A percentile compares a stretch with the other conserved stretches of the same genome.
Evolutionary conservation across 2,329 filamentous ascomycete genomes (phyloP).

Genomic region (Nigrospora oryzae): DNA sequence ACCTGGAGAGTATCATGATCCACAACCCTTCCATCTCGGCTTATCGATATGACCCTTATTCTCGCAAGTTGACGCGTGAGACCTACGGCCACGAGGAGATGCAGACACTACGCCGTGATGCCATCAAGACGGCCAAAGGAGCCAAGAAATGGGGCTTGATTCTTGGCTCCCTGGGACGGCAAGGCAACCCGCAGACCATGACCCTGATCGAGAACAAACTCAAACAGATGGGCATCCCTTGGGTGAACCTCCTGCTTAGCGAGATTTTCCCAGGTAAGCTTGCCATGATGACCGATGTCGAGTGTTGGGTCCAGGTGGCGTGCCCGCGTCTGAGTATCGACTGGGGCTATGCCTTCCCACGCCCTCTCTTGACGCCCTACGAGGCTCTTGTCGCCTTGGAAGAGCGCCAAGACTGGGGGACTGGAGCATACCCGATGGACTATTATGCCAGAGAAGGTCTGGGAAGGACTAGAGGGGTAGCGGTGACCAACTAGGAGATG

Average conservation of each 20-base stretch:
- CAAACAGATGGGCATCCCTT: conserved; percentile 63
- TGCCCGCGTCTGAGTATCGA: conserved; percentile 96
- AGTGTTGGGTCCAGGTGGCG: conserved; percentile 97
- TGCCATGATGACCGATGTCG: conserved; percentile 86
- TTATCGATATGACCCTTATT: conserved; percentile 96
- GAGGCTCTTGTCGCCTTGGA: conserved; percentile 89
- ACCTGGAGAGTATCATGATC: conserved; percentile 98
- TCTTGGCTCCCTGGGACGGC: conserved; percentile 80
- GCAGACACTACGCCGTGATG: conserved; percentile 68
- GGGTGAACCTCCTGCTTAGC: conserved; percentile 76
- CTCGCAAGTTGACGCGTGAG: conserved; percentile 82
- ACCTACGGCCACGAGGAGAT: conserved; percentile 89
- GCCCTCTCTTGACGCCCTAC: conserved; percentile 85
- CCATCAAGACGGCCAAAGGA: conserved; percentile 65
- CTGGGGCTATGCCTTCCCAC: conserved; percentile 93
- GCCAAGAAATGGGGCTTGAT: conserved; percentile 94
- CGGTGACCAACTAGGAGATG: not conserved
- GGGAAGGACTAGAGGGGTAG: conserved; percentile 51
- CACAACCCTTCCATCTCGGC: conserved; percentile 88
- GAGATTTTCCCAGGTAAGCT: conserved; percentile 97
- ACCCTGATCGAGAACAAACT: conserved; percentile 75
- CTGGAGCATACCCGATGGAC: conserved; percentile 87
- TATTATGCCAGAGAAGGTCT: conserved; percentile 91
- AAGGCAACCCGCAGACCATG: conserved; percentile 93
- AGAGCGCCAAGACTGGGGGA: conserved; percentile 66